Evolutionary conservation across 345 rosid genomes (phyloP).

Genomic region (Crucihimalaya himalaica): DNA sequence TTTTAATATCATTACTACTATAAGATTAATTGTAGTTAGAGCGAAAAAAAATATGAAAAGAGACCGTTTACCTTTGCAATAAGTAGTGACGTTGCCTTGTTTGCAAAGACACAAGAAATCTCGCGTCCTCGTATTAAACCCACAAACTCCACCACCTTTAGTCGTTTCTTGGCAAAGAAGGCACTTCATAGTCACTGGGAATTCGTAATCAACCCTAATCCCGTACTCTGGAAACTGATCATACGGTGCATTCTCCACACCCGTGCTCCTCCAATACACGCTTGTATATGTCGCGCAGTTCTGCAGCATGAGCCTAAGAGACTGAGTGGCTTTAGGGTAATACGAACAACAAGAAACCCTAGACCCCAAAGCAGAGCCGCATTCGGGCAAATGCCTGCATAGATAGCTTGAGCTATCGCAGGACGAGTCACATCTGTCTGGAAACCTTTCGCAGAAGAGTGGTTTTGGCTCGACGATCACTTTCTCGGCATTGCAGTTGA

Average conservation of each 20-base stretch:
- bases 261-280: conserved; percentile 76
- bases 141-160: conserved; percentile 80
- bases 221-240: conserved; percentile 87
- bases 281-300: conserved; percentile 85
- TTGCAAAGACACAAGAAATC: conserved; percentile 68
- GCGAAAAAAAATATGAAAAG: not conserved
- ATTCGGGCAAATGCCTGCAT: conserved; percentile 83
- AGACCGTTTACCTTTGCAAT: conserved; percentile 58
- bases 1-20: too few species aligned
- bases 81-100: conserved; percentile 63
- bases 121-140: conserved; percentile 60
- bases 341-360: conserved; percentile 82
- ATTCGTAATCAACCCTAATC: conserved; percentile 74
- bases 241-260: conserved; percentile 45
- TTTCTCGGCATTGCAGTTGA: conserved; percentile 68
- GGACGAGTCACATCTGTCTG: conserved; percentile 83
- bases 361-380: conserved; percentile 49
- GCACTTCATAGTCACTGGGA: conserved; percentile 74
- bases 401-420: conserved; percentile 88
- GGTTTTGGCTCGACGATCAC: conserved; percentile 84
- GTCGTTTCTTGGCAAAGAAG: conserved; percentile 79
- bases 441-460: conserved; percentile 81
- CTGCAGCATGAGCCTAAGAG: conserved; percentile 78
- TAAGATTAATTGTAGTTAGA: not conserved
- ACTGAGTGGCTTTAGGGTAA: conserved; percentile 78